These are phyloP conservation scores for Chondrus crispus DNA, from an alignment of 23 red algal species.

Conservation along the genomic window DNA sequence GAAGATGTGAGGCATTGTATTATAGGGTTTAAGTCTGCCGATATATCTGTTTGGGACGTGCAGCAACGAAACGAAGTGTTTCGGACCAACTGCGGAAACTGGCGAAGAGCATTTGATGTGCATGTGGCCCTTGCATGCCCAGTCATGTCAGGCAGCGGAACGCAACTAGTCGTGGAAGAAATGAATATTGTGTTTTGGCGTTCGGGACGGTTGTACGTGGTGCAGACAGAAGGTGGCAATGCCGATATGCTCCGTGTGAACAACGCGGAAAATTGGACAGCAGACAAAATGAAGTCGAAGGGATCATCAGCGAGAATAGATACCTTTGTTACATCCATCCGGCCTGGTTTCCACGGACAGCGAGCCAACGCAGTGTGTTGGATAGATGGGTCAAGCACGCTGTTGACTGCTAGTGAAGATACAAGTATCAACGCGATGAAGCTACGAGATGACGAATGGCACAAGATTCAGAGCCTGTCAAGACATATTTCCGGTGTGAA, in stretches of 20 bases:
- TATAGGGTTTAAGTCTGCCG: not conserved
- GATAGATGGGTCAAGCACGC: not conserved
- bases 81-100: not conserved
- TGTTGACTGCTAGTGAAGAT: not conserved
- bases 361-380: not conserved
- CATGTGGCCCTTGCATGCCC: not conserved
- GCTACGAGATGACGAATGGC: not conserved
- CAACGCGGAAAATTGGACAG: not conserved
- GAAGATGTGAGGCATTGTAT: not conserved
- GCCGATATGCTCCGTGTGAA: not conserved
- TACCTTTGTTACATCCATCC: too few species aligned
- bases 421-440: not conserved
- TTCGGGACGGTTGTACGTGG: not conserved
- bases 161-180: not conserved
- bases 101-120: not conserved
- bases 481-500: not conserved
- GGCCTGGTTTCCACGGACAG: not conserved
- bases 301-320: too few species aligned
- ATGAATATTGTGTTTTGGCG: slow-evolving; percentile 3
- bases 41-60: not conserved
- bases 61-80: not conserved
- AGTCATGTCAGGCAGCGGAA: not conserved
- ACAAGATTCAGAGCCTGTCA: not conserved
- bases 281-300: not conserved
- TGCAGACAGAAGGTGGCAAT: not conserved